Evolutionary conservation across 1,139 yeast genomes (phyloP).

Genomic region (Lodderomyces theae): DNA sequence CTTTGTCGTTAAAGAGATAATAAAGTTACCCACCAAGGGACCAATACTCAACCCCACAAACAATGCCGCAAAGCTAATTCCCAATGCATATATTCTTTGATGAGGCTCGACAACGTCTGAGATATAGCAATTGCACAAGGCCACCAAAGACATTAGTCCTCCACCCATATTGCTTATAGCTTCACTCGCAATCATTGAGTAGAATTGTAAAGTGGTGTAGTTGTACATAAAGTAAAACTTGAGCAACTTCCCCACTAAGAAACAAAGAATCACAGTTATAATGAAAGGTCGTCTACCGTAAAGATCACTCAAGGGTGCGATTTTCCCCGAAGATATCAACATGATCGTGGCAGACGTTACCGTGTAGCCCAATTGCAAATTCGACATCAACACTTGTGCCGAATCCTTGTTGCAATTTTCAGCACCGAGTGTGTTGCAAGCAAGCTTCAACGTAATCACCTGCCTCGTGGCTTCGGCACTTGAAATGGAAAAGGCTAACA

Average conservation of each 20-base stretch:
- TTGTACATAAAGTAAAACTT: constrained; percentile 30
- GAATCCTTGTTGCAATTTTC: constrained; percentile 30
- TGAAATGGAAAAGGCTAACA: constrained; percentile 27
- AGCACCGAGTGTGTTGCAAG: constrained; percentile 30
- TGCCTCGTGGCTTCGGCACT: constrained; percentile 37
- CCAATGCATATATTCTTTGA: constrained; percentile 54
- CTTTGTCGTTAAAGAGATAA: constrained; percentile 19
- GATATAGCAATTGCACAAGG: constrained; percentile 59
- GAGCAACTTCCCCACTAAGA: constrained; percentile 26
- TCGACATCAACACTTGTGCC: constrained; percentile 36
- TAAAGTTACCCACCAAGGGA: constrained; percentile 55
- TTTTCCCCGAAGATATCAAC: constrained; percentile 42
- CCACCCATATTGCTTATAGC: constrained; percentile 54
- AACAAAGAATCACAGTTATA: constrained; percentile 27
- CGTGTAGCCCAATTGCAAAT: constrained; percentile 31
- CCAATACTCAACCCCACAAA: constrained; percentile 64
- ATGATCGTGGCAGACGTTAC: constrained; percentile 28
- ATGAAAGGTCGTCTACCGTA: constrained; percentile 57
- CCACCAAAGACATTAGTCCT: constrained; percentile 46
- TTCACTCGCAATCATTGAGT: constrained; percentile 33
- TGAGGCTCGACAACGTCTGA: constrained; percentile 61
- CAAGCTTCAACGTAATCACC: constrained; percentile 33
- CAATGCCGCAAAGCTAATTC: constrained; percentile 54
- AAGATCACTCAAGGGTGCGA: constrained; percentile 64
- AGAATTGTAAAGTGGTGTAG: constrained; percentile 30